phyloP scores from a whole-genome alignment of 805 yeast genomes.

The Saccharomycopsis fodiens region DNA sequence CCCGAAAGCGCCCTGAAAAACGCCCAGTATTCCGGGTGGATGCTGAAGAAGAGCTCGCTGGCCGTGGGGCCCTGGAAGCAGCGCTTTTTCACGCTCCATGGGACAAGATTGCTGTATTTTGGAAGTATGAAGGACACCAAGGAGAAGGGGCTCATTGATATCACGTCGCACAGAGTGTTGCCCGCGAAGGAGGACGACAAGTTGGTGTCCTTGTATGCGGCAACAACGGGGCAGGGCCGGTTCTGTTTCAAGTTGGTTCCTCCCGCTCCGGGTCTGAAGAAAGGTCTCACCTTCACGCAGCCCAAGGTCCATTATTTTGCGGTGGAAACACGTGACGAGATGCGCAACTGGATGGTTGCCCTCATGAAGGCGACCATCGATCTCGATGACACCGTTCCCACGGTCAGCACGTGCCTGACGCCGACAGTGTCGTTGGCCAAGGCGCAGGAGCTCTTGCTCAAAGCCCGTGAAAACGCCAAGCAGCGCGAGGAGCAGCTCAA shows the following conservation, averaged over 20 bases:
- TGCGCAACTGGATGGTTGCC: conserved; percentile 94
- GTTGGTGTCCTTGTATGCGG: conserved; percentile 79
- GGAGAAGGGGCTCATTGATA: conserved; percentile 91
- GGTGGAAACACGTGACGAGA: conserved; percentile 82
- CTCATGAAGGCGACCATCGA: conserved; percentile 94
- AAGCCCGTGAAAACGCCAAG: conserved; percentile 70
- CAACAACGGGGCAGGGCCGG: conserved; percentile 90
- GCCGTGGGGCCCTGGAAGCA: conserved; percentile 89
- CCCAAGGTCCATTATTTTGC: conserved; percentile 96
- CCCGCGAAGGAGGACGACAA: conserved; percentile 83
- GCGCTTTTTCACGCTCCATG: conserved; percentile 78
- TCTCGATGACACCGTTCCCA: conserved; percentile 87
- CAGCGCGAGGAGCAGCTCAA: conserved; percentile 38
- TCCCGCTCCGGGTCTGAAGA: conserved; percentile 94
- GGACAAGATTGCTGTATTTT: conserved; percentile 87
- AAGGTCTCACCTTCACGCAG: conserved; percentile 92
- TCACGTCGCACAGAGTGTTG: conserved; percentile 86
- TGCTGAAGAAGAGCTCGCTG: conserved; percentile 84
- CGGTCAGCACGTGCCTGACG: conserved; percentile 83
- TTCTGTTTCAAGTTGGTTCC: conserved; percentile 89
- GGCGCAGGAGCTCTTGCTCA: conserved; percentile 81
- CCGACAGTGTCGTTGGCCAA: conserved; percentile 87
- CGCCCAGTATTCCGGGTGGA: conserved; percentile 87
- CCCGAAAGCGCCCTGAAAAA: conserved; percentile 73
- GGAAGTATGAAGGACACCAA: conserved; percentile 66